phyloP scores from a whole-genome alignment of 2,329 filamentous ascomycete species.

The Ceratocystis papillata region DNA sequence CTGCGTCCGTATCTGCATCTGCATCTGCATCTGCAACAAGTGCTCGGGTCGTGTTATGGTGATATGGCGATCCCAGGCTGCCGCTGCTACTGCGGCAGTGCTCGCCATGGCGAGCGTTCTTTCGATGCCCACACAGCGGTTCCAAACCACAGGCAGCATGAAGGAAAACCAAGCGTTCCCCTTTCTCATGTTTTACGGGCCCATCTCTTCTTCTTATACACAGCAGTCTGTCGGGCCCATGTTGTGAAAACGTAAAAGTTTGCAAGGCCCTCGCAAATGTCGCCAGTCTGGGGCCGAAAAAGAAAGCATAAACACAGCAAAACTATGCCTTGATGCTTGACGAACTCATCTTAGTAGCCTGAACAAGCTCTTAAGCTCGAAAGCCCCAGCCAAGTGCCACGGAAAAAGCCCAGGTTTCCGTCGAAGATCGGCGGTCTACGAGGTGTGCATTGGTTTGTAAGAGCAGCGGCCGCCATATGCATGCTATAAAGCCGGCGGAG shows the following conservation, averaged over 20 bases:
- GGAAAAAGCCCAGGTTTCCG: background rate
- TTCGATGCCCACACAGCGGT: background rate
- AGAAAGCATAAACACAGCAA: constrained; percentile 9
- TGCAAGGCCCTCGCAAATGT: constrained; percentile 13
- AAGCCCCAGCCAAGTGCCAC: background rate
- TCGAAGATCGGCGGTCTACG: background rate
- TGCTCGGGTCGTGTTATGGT: too few relatives aligned
- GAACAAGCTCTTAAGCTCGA: background rate
- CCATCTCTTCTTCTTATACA: constrained; percentile 11
- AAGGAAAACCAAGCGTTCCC: background rate
- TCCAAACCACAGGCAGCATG: background rate
- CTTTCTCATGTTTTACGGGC: background rate
- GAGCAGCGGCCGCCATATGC: background rate
- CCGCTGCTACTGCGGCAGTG: too few relatives aligned
- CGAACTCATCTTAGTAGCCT: too few relatives aligned
- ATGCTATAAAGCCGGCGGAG: constrained; percentile 3
- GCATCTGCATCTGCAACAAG: background rate
- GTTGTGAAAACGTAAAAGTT: constrained; percentile 13
- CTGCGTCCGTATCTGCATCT: background rate
- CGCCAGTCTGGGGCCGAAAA: background rate
- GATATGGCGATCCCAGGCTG: background rate
- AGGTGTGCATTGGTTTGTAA: too few relatives aligned
- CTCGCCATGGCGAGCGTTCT: background rate
- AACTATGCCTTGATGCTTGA: constrained; percentile 8
- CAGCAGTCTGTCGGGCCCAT: background rate